phyloP scores from a whole-genome alignment of 345 rosid genomes.

The Gossypium stocksii region DNA sequence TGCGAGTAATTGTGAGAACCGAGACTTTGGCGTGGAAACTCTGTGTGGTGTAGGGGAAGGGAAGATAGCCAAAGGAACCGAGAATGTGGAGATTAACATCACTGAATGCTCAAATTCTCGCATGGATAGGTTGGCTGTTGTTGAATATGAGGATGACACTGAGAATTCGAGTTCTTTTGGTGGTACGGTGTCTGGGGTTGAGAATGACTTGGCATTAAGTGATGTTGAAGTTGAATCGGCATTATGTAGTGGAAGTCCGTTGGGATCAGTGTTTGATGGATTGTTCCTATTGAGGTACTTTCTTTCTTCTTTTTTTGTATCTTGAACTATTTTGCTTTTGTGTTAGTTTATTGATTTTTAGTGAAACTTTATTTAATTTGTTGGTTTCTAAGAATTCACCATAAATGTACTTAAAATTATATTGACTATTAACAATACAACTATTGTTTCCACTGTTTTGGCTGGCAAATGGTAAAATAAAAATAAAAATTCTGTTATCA shows the following conservation, averaged over 20 bases:
- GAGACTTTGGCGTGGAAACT: slow-evolving; percentile 17
- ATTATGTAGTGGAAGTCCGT: slow-evolving; percentile 20
- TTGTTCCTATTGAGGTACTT: slow-evolving; percentile 43
- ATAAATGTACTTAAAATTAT: neutral
- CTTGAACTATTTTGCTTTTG: neutral
- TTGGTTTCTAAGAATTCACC: neutral
- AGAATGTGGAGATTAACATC: slow-evolving; percentile 53
- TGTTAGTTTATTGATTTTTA: neutral
- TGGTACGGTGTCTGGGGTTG: slow-evolving; percentile 45
- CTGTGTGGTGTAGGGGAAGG: slow-evolving; percentile 14
- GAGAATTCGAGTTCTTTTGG: slow-evolving; percentile 83
- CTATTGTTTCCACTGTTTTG: slow-evolving; percentile 1
- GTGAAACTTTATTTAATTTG: neutral
- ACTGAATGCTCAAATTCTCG: slow-evolving; percentile 24
- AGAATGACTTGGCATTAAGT: slow-evolving; percentile 29
- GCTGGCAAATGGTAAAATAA: neutral
- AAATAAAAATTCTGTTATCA: neutral
- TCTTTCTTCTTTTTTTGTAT: neutral
- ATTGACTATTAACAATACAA: neutral
- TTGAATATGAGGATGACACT: slow-evolving; percentile 39
- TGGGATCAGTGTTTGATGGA: slow-evolving; percentile 22
- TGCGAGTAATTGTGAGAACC: slow-evolving; percentile 17
- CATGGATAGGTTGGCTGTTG: slow-evolving; percentile 17
- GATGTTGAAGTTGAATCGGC: slow-evolving; percentile 76
- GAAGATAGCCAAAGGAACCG: slow-evolving; percentile 9